Evolutionary conservation across 306 rosid genomes (phyloP).

Genomic region (Fragaria vesca): DNA sequence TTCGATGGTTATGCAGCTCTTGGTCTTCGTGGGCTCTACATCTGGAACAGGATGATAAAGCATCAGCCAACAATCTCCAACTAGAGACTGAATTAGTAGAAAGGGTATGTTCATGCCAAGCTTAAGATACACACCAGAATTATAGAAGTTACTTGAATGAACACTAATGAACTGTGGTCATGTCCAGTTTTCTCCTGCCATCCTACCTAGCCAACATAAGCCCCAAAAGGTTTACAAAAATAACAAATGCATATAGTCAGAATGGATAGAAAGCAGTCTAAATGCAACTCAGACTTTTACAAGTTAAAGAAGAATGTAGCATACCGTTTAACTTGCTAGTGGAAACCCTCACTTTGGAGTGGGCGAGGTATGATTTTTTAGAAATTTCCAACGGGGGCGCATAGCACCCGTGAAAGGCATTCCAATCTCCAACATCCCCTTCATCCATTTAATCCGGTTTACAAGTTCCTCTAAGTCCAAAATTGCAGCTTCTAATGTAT

Average conservation of each 20-base stretch:
- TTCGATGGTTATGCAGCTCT: neutral
- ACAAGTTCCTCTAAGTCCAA: slow-evolving; percentile 83
- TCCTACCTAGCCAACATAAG: neutral
- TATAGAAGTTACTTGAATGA: too few species aligned
- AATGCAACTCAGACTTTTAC: neutral
- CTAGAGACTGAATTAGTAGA: neutral
- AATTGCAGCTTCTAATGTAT: slow-evolving; percentile 54
- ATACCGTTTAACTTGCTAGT: slow-evolving; percentile 18
- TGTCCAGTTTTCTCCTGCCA: neutral
- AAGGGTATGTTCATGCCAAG: neutral
- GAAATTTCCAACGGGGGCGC: slow-evolving; percentile 54
- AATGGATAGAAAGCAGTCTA: neutral
- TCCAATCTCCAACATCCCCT: slow-evolving; percentile 43
- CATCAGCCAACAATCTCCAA: neutral
- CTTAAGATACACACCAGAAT: too few species aligned
- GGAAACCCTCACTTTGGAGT: slow-evolving; percentile 27
- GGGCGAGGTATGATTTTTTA: slow-evolving; percentile 35
- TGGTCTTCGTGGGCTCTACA: neutral
- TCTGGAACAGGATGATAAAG: neutral
- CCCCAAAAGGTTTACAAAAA: neutral
- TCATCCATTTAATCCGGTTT: slow-evolving; percentile 65
- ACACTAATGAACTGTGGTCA: neutral
- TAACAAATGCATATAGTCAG: neutral
- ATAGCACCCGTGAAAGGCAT: slow-evolving; percentile 35
- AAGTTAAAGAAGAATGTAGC: neutral